Base-by-base conservation (phyloP, 2,329 filamentous ascomycete genomes). In the Pestalotiopsis sp. region DNA sequence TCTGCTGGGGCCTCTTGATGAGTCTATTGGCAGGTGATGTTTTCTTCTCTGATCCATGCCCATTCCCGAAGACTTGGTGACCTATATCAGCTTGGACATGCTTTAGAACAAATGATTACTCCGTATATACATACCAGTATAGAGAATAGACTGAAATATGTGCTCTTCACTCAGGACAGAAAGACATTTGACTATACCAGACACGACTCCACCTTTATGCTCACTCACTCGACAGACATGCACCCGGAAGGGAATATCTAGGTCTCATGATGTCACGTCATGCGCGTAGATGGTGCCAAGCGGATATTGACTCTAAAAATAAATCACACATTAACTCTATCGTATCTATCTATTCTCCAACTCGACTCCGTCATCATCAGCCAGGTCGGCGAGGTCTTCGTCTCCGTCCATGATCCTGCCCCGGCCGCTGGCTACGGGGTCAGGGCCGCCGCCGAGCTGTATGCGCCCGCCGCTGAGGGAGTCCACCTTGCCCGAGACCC, bases 401-500 rank as follows among this genome's bases (percentile, higher is more conserved):
- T 85, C 82, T 12, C 85, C 81, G 69, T 88, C 86, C 77, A 87
- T 76, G 63, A 87, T 87, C 64, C 66, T 76, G 68, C 49, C 73
- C 72, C 68, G 75, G 69, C 64, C 77, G 71, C 71, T 70, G 31
- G 74, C 20, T 1, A 66, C 68, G 52, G 60, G 59, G 17, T 70
- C 72, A 69, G 76, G 75, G 64, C 77, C 78, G 45, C 75, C 76
- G 62, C 80, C 82, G 13, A 92, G 79, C 68, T 82, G 82, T 70
- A 92, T 87, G 70, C 87, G 82, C 0, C 90, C 90, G 1, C 89
- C 83, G 1, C 86, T 88, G 5, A 82, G 81, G 57, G 79, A 82
- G 58, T 83, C 81, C 1, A 92, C 79, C 70, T 84, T 86, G 65
- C 84, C 85, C 4, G 87, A 86, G 14, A 92, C 79, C 90, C 91